phyloP scores from a whole-genome alignment of 805 yeast genomes.

The Scheffersomyces ergatensis region DNA sequence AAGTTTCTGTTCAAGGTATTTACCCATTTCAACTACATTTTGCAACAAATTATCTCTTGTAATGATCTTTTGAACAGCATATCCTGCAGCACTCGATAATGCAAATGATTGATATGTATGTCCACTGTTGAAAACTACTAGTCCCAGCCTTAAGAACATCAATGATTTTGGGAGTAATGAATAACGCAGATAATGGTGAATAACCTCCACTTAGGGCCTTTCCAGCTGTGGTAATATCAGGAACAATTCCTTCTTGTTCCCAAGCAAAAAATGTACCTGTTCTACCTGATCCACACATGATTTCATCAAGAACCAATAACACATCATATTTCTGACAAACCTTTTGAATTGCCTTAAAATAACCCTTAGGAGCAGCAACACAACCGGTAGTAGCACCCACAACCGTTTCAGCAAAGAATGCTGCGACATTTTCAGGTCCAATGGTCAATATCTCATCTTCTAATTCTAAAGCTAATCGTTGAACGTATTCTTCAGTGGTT shows the following conservation, averaged over 20 bases:
- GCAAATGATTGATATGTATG: conserved; percentile 54
- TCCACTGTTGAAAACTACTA: conserved; percentile 39
- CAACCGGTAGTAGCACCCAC: conserved; percentile 46
- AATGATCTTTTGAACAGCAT: conserved; percentile 41
- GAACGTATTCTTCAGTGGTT: conserved; percentile 38
- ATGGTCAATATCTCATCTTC: conserved; percentile 40
- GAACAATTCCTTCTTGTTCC: conserved; percentile 44
- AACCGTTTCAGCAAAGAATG: conserved; percentile 45
- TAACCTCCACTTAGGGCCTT: conserved; percentile 48
- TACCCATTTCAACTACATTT: conserved; percentile 45
- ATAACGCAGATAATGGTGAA: conserved; percentile 47
- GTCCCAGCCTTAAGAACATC: conserved; percentile 23
- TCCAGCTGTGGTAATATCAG: conserved; percentile 49
- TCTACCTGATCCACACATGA: conserved; percentile 59
- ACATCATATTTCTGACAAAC: conserved; percentile 53
- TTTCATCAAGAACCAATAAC: conserved; percentile 51
- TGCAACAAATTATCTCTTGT: conserved; percentile 28
- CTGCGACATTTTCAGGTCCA: conserved; percentile 44
- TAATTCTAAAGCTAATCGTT: conserved; percentile 35
- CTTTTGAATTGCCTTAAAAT: conserved; percentile 43
- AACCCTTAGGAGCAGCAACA: conserved; percentile 28
- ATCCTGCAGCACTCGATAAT: conserved; percentile 45
- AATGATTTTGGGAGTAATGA: conserved; percentile 21
- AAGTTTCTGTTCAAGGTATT: conserved; percentile 36
- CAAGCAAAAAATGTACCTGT: conserved; percentile 47